Conservation (phyloP, 148 eudicot genomes). For the Rheum nobile region DNA sequence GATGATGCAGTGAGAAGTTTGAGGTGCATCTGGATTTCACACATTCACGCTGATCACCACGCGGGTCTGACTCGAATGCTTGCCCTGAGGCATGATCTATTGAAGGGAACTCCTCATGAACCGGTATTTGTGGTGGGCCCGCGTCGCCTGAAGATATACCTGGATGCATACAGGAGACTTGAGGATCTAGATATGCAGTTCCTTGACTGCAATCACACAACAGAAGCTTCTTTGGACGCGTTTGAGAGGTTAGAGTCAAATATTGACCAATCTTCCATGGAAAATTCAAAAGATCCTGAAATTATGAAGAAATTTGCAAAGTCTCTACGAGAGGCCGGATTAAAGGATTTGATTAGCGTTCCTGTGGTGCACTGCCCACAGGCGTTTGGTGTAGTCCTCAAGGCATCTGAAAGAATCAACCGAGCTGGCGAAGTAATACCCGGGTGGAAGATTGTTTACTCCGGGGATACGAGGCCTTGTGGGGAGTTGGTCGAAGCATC, state of each 20-base stretch:
- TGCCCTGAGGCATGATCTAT: slow-evolving; percentile 65
- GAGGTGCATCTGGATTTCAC: slow-evolving; percentile 88
- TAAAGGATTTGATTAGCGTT: slow-evolving; percentile 58
- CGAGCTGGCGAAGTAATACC: slow-evolving; percentile 40
- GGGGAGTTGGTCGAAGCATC: slow-evolving; percentile 59
- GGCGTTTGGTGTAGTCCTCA: slow-evolving; percentile 60
- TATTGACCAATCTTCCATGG: slow-evolving; percentile 9
- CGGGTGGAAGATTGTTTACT: slow-evolving; percentile 94
- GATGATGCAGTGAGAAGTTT: slow-evolving; percentile 65
- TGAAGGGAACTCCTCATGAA: slow-evolving; percentile 57
- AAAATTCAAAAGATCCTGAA: slow-evolving; percentile 4
- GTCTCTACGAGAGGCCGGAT: slow-evolving; percentile 56
- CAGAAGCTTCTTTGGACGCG: slow-evolving; percentile 46
- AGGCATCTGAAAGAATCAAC: slow-evolving; percentile 46
- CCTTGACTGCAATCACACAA: slow-evolving; percentile 82
- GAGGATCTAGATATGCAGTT: slow-evolving; percentile 85
- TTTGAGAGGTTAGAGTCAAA: slow-evolving; percentile 27
- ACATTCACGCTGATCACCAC: slow-evolving; percentile 98
- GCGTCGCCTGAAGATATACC: slow-evolving; percentile 51
- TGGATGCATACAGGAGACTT: slow-evolving; percentile 79
- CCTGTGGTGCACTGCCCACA: slow-evolving; percentile 92
- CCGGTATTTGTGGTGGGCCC: slow-evolving; percentile 84
- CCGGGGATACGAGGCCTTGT: slow-evolving; percentile 95
- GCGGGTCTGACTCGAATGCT: slow-evolving; percentile 90
- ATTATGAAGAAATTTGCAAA: slow-evolving; percentile 29